Conservation (phyloP, 1,139 yeast genomes). For the Suhomyces guaymorum region DNA sequence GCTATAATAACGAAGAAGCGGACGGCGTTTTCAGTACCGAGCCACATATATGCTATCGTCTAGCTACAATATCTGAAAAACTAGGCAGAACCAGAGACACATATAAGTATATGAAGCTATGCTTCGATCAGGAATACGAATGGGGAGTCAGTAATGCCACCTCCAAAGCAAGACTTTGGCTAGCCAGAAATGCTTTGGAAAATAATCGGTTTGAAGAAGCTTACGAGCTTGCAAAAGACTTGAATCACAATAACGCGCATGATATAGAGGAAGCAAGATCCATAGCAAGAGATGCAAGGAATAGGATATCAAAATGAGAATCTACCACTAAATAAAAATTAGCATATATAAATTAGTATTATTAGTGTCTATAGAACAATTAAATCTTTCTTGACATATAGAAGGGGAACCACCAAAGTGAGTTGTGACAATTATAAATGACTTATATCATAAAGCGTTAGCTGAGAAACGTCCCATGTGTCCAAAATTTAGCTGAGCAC, state of each 20-base stretch:
- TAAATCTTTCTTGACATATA: slow-evolving; percentile 6
- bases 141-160: slow-evolving; percentile 78
- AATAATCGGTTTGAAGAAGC: slow-evolving; percentile 66
- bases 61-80: slow-evolving; percentile 69
- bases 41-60: slow-evolving; percentile 59
- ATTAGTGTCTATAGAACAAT: slow-evolving; percentile 9
- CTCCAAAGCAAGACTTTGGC: slow-evolving; percentile 82
- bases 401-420: no score
- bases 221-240: slow-evolving; percentile 69
- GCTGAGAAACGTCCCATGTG: no score
- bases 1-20: slow-evolving; percentile 22
- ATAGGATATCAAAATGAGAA: slow-evolving; percentile 32
- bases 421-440: no score
- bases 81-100: slow-evolving; percentile 56
- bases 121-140: slow-evolving; percentile 65
- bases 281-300: slow-evolving; percentile 72
- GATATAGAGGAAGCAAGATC: slow-evolving; percentile 89
- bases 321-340: not conserved
- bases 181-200: slow-evolving; percentile 69
- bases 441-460: slow-evolving; percentile 3
- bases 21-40: slow-evolving; percentile 28
- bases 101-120: slow-evolving; percentile 65
- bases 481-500: no score
- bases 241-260: slow-evolving; percentile 76
- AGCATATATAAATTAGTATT: slow-evolving; percentile 1